Evolutionary conservation across 139 green algal genomes (phyloP).

Genomic region (Chlorella sp.): DNA sequence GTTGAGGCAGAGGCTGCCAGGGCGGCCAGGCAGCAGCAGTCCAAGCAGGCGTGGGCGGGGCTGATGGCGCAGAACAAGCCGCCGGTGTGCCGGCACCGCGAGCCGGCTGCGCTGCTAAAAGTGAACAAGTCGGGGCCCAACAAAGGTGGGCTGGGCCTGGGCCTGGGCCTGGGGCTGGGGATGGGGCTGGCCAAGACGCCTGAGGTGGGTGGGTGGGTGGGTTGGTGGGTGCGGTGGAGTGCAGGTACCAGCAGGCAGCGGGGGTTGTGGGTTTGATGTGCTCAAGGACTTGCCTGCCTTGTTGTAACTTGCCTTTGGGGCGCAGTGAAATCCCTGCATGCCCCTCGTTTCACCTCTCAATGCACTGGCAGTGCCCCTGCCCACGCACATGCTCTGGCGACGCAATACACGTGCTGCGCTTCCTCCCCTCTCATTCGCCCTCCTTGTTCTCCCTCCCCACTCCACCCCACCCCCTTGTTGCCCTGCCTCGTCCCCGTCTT

Average conservation of each 20-base stretch:
- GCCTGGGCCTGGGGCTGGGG: too few species aligned
- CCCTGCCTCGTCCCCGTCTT: background rate
- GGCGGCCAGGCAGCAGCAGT: background rate
- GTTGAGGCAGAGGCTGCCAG: background rate
- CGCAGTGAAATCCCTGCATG: too few species aligned
- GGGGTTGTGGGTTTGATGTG: background rate
- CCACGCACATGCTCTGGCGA: too few species aligned
- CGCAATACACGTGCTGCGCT: too few species aligned
- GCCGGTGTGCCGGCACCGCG: conserved; percentile 56
- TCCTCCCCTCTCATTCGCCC: background rate
- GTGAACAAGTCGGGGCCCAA: conserved; percentile 63
- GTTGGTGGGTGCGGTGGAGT: background rate
- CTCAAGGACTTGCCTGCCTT: background rate
- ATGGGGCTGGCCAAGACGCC: background rate
- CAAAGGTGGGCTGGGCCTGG: conserved; percentile 18
- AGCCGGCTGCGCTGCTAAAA: conserved; percentile 52
- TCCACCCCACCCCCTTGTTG: background rate
- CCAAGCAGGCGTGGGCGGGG: background rate
- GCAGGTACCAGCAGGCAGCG: too few species aligned
- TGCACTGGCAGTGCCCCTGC: too few species aligned
- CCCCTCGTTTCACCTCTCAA: too few species aligned
- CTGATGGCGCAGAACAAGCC: conserved; percentile 6
- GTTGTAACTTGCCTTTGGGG: background rate
- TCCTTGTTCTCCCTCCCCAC: background rate
- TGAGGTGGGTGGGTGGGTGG: background rate